Percentiles rank a stretch among this genome's conserved stretches.
phyloP scores from a whole-genome alignment of 306 rosid species.

The Pyrus communis region DNA sequence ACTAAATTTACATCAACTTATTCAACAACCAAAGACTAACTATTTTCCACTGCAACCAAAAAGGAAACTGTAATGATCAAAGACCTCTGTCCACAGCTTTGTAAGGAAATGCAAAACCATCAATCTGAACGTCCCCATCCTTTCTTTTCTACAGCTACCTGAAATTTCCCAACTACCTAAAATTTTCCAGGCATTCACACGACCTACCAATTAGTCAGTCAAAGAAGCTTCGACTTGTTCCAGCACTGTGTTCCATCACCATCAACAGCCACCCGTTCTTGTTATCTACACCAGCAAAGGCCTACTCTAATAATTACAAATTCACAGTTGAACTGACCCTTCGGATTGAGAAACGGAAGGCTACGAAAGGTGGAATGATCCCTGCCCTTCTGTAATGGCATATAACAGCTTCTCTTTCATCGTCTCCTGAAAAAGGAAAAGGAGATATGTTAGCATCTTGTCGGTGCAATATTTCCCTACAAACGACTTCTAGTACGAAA shows the following conservation, averaged over 20 bases:
- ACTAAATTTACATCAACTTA: too few relatives aligned
- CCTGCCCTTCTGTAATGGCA: conserved; percentile 95
- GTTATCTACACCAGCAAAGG: conserved; percentile 37
- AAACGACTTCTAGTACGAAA: neutral
- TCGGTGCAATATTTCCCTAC: neutral
- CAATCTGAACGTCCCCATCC: conserved; percentile 13
- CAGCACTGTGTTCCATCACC: neutral
- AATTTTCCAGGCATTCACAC: conserved; percentile 45
- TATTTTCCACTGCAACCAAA: neutral
- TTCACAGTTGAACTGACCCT: conserved; percentile 30
- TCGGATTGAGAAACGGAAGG: conserved; percentile 9
- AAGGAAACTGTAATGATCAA: neutral
- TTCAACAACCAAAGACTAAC: too few relatives aligned
- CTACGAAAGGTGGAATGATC: conserved; percentile 95
- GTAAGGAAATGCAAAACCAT: conserved; percentile 22
- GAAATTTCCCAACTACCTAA: conserved; percentile 24
- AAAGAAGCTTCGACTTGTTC: conserved; percentile 41
- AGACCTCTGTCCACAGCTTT: conserved; percentile 29
- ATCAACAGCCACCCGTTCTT: conserved; percentile 18
- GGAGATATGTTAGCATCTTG: neutral
- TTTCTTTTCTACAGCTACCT: conserved; percentile 31
- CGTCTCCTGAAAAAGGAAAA: conserved; percentile 53
- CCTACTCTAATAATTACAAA: conserved; percentile 65
- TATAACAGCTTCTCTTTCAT: conserved; percentile 88
- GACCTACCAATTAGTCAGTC: conserved; percentile 45